A percentile compares a stretch with the other conserved stretches of the same genome.
phyloP scores from a whole-genome alignment of 306 rosid genomes.

The Cucurbita moschata region DNA sequence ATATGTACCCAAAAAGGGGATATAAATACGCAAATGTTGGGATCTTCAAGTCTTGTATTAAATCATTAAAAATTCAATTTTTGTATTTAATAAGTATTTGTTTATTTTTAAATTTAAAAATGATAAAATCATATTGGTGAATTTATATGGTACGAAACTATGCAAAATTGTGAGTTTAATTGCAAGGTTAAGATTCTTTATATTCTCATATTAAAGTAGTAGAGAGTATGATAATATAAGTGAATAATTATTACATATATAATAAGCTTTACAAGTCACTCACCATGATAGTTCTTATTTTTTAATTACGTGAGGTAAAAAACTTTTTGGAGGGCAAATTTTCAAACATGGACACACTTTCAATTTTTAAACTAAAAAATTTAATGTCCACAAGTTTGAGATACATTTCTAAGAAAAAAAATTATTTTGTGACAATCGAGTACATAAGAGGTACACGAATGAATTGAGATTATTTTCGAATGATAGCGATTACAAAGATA shows the following conservation, averaged over 20 bases:
- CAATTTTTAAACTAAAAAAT: not conserved
- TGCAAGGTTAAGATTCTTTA: not conserved
- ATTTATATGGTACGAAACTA: not conserved
- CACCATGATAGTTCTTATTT: not conserved
- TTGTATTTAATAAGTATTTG: too few relatives aligned
- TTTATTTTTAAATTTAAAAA: not conserved
- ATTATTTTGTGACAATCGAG: too few relatives aligned
- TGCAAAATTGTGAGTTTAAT: not conserved
- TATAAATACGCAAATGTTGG: not conserved
- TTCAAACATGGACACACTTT: not conserved
- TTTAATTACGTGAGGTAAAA: not conserved
- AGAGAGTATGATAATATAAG: not conserved
- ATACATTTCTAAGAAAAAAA: too few relatives aligned
- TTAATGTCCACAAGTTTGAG: not conserved
- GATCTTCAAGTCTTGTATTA: not conserved
- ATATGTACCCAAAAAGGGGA: not conserved
- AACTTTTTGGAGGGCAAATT: not conserved
- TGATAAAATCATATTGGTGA: not conserved
- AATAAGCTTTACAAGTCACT: not conserved
- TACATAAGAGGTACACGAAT: too few relatives aligned
- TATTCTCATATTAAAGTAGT: not conserved
- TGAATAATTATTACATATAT: not conserved
- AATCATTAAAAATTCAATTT: too few relatives aligned
- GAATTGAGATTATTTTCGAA: too few relatives aligned
- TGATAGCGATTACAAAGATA: too few relatives aligned